A percentile compares a stretch with the other conserved stretches of the same genome.
Conservation (phyloP, 306 rosid species). For the Potentilla sterilis region DNA sequence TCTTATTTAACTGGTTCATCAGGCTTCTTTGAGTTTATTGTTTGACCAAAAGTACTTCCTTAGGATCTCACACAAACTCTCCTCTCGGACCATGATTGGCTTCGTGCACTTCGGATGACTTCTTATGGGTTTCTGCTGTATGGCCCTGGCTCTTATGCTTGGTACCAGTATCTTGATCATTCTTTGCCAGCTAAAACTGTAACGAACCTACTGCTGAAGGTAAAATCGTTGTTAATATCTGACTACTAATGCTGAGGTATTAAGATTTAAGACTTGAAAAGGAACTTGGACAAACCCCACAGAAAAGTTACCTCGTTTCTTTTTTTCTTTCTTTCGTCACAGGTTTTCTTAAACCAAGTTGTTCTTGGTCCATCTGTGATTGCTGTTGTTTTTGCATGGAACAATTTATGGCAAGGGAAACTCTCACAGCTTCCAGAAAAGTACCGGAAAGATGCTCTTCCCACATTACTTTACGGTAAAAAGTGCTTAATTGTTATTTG, state of each 20-base stretch:
- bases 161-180: conserved; percentile 85
- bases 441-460: conserved; percentile 75
- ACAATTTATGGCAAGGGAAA: conserved; percentile 76
- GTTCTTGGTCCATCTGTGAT: conserved; percentile 88
- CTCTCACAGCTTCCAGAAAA: conserved; percentile 77
- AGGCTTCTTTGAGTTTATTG: conserved; percentile 14
- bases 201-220: conserved; percentile 71
- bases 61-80: conserved; percentile 54
- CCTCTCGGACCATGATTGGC: conserved; percentile 75
- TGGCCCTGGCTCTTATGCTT: conserved; percentile 94
- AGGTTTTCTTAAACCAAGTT: conserved; percentile 92
- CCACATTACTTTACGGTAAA: conserved; percentile 71
- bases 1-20: neutral
- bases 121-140: conserved; percentile 86
- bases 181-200: conserved; percentile 55
- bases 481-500: conserved; percentile 2
- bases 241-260: neutral
- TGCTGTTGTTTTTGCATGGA: conserved; percentile 93
- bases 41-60: conserved; percentile 23
- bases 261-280: neutral
- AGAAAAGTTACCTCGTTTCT: neutral
- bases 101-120: conserved; percentile 82
- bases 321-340: neutral
- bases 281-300: neutral
- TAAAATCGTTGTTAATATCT: conserved; percentile 24